phyloP scores from a whole-genome alignment of 148 eudicot genomes.

The Amaranthus hypochondriacus region DNA sequence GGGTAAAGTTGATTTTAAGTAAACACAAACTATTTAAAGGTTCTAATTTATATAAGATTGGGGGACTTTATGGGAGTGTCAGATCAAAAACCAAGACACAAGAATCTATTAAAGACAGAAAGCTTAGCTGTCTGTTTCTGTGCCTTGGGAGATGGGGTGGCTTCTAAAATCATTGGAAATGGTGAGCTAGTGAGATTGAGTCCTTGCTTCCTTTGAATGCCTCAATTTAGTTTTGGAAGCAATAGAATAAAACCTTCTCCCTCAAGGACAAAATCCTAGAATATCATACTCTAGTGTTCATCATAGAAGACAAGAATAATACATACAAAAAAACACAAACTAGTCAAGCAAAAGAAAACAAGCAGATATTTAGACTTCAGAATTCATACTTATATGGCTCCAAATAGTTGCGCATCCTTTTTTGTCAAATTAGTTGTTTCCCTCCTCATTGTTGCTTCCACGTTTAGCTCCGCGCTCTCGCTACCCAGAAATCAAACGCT shows the following conservation, averaged over 20 bases:
- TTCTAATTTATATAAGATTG: slow-evolving; percentile 26
- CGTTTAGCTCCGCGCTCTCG: slow-evolving; percentile 32
- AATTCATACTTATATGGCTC: slow-evolving; percentile 32
- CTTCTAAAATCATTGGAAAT: slow-evolving; percentile 29
- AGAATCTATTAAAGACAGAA: slow-evolving; percentile 31
- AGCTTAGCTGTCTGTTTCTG: slow-evolving; percentile 29
- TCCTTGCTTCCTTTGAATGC: slow-evolving; percentile 13
- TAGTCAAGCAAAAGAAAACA: slow-evolving; percentile 26
- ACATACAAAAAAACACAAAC: slow-evolving; percentile 32
- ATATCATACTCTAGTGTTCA: slow-evolving; percentile 32
- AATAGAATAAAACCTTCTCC: slow-evolving; percentile 10
- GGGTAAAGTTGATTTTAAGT: slow-evolving; percentile 21
- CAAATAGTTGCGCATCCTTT: slow-evolving; percentile 34
- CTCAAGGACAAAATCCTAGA: slow-evolving; percentile 61
- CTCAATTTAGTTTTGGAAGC: slow-evolving; percentile 13
- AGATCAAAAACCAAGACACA: slow-evolving; percentile 39
- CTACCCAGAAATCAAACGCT: slow-evolving; percentile 52
- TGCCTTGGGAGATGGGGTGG: slow-evolving; percentile 6
- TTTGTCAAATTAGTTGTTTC: slow-evolving; percentile 43
- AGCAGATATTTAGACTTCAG: slow-evolving; percentile 25
- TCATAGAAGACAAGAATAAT: slow-evolving; percentile 42
- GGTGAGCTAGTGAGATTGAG: slow-evolving; percentile 26
- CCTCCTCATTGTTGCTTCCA: slow-evolving; percentile 31
- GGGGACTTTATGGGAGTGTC: slow-evolving; percentile 34
- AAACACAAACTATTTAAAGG: slow-evolving; percentile 10